Evolutionary conservation across 495 filamentous ascomycete genomes (phyloP).

Genomic region (Talaromyces liani): DNA sequence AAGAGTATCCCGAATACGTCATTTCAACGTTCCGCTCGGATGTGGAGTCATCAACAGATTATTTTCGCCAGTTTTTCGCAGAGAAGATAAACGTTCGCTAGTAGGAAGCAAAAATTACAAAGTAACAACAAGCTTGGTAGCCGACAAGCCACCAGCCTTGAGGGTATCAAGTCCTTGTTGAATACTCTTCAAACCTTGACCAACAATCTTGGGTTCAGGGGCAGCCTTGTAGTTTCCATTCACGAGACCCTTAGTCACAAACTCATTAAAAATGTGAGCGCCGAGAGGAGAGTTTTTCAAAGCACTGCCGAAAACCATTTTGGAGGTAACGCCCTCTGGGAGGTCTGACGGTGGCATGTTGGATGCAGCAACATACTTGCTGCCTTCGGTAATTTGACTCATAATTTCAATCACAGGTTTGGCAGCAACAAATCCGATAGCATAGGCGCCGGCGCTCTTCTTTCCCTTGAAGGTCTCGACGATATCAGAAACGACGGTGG

Average conservation of each 20-base stretch:
- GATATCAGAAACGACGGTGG: constrained; percentile 24
- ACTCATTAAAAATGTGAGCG: neutral
- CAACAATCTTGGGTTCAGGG: neutral
- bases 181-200: constrained; percentile 1
- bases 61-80: no score
- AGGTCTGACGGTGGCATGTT: constrained; percentile 10
- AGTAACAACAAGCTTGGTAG: constrained; percentile 2
- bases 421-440: neutral
- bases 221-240: neutral
- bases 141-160: neutral
- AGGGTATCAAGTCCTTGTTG: constrained; percentile 1
- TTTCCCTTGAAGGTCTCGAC: constrained; percentile 4
- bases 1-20: no score
- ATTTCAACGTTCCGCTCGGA: no score
- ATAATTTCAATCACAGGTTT: neutral
- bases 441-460: neutral
- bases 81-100: no score
- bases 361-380: neutral
- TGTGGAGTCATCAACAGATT: no score
- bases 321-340: neutral
- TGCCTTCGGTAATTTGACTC: neutral
- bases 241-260: neutral
- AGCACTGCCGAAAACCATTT: neutral
- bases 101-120: neutral
- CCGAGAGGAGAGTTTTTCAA: neutral